These are phyloP conservation scores for Curvularia sp. DNA, from an alignment of 2,329 filamentous ascomycete genomes.

Conservation along the genomic window DNA sequence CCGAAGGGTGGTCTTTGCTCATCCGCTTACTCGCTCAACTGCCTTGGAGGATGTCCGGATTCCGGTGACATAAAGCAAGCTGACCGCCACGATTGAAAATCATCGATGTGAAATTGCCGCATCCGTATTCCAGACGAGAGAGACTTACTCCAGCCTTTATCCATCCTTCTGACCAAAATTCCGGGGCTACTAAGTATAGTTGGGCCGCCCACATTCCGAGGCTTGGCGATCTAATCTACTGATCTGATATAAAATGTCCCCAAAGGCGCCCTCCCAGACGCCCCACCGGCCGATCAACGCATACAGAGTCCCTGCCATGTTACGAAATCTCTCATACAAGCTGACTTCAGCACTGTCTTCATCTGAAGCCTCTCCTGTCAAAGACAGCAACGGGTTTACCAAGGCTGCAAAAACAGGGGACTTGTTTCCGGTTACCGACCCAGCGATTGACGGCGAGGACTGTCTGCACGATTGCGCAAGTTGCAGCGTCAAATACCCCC, in stretches of 20 bases:
- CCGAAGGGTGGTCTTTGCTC: conserved; percentile 9
- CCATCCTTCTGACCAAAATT: conserved; percentile 7
- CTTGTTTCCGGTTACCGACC: conserved; percentile 77
- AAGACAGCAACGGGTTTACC: conserved; percentile 53
- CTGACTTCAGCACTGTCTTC: conserved; percentile 42
- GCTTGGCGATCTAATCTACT: conserved; percentile 49
- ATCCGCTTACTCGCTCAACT: neutral
- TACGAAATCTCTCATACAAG: conserved; percentile 49
- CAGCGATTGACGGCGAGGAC: conserved; percentile 83
- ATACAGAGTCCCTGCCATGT: conserved; percentile 48
- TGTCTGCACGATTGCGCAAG: conserved; percentile 85
- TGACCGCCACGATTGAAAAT: neutral
- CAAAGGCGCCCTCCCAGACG: conserved; percentile 28
- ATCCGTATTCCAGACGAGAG: neutral
- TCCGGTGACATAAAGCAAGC: conserved; percentile 11
- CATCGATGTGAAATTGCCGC: neutral
- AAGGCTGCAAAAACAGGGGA: conserved; percentile 56
- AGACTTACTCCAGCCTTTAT: conserved; percentile 6
- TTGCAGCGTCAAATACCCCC: conserved; percentile 81
- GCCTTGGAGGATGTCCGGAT: neutral
- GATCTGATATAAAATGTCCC: conserved; percentile 40
- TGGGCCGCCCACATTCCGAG: conserved; percentile 38
- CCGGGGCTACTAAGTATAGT: conserved; percentile 13
- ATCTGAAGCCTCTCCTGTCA: conserved; percentile 40
- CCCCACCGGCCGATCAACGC: conserved; percentile 37